Evolutionary conservation across 352 stramenopile genomes (phyloP).

Genomic region (Pythium dissimile): DNA sequence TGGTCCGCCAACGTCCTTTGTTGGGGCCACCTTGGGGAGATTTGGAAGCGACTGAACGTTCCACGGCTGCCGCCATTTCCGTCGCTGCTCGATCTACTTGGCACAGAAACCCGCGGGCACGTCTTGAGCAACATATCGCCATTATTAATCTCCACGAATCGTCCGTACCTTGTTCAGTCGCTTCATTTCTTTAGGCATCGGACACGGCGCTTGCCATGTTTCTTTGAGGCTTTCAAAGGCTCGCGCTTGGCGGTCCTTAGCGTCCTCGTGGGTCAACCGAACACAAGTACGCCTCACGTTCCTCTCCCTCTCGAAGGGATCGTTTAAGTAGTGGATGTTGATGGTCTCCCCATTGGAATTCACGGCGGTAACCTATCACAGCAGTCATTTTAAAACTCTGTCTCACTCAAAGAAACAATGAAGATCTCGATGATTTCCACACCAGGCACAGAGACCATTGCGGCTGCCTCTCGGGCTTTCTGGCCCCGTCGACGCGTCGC

Average conservation of each 20-base stretch:
- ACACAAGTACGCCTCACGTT: constrained; percentile 38
- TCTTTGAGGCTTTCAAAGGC: constrained; percentile 32
- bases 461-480: constrained; percentile 8
- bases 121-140: no score
- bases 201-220: constrained; percentile 33
- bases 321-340: constrained; percentile 47
- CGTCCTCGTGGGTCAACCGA: constrained; percentile 29
- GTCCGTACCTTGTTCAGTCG: constrained; percentile 47
- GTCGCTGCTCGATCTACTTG: constrained; percentile 27
- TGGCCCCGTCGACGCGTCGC: constrained; percentile 29
- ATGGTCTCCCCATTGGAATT: constrained; percentile 21
- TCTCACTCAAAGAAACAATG: not conserved
- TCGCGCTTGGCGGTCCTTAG: constrained; percentile 6
- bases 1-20: no score
- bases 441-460: constrained; percentile 38
- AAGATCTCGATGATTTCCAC: no score
- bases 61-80: constrained; percentile 27
- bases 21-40: not conserved
- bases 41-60: constrained; percentile 8
- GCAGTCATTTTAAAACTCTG: not conserved
- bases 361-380: constrained; percentile 22
- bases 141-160: no score
- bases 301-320: constrained; percentile 41
- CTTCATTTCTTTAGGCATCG: constrained; percentile 29
- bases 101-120: no score